Percentiles rank a stretch among this genome's conserved stretches.
phyloP scores from a whole-genome alignment of 2,329 filamentous ascomycete genomes.

The Pseudocercospora vitis region DNA sequence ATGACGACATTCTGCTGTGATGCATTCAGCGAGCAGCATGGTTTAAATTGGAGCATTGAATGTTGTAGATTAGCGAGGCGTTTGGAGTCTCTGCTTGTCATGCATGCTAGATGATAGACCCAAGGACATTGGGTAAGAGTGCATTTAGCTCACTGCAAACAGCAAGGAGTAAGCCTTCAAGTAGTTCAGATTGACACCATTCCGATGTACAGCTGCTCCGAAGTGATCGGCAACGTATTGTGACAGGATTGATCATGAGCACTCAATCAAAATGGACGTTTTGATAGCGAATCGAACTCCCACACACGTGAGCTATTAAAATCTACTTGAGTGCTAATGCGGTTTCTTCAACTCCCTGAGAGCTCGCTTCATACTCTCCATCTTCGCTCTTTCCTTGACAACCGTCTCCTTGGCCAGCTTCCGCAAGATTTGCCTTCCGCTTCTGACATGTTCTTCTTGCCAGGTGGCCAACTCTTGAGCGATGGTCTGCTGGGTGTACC shows the following conservation, averaged over 20 bases:
- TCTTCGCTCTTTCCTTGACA: constrained; percentile 72
- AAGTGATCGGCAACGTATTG: too few relatives aligned
- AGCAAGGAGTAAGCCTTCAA: too few relatives aligned
- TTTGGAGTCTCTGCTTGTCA: neutral
- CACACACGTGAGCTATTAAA: too few relatives aligned
- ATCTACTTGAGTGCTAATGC: too few relatives aligned
- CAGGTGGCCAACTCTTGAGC: constrained; percentile 89
- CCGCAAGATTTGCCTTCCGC: constrained; percentile 71
- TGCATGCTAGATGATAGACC: too few relatives aligned
- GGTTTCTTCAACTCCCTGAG: constrained; percentile 56
- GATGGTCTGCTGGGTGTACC: constrained; percentile 91
- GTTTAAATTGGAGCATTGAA: neutral
- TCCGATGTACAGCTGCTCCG: too few relatives aligned
- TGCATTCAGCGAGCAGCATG: neutral
- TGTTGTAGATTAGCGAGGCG: neutral
- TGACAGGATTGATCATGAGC: too few relatives aligned
- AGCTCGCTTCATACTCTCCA: constrained; percentile 79
- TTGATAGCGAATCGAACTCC: too few relatives aligned
- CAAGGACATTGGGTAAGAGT: too few relatives aligned
- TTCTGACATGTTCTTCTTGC: constrained; percentile 82
- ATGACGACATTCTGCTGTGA: neutral
- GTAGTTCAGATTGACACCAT: too few relatives aligned
- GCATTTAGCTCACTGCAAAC: too few relatives aligned
- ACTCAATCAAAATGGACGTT: too few relatives aligned
- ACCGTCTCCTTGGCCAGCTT: constrained; percentile 77